Evolutionary conservation across 169 alveolate species (phyloP).

Genomic region (Plasmodium relictum): DNA sequence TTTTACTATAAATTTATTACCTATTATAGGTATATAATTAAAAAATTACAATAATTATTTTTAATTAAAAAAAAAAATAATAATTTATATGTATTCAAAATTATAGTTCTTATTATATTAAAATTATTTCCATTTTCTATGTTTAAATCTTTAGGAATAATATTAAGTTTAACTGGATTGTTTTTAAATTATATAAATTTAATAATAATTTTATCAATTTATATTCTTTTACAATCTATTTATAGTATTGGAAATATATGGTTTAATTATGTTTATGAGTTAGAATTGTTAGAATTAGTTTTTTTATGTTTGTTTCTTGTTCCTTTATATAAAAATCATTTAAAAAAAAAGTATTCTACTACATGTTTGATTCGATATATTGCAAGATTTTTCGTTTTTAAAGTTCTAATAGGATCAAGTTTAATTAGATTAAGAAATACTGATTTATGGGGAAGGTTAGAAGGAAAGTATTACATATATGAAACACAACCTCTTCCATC

Average conservation of each 20-base stretch:
- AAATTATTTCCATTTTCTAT: background rate
- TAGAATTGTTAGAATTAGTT: conserved; percentile 33
- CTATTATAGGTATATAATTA: conserved; percentile 17
- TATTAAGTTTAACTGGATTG: background rate
- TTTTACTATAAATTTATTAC: conserved; percentile 19
- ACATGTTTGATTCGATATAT: conserved; percentile 20
- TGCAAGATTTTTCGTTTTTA: conserved; percentile 46
- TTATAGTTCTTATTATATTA: background rate
- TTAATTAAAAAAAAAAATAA: background rate
- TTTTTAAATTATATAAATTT: conserved; percentile 10
- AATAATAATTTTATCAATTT: conserved; percentile 14
- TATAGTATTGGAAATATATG: conserved; percentile 62
- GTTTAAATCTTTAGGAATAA: conserved; percentile 15
- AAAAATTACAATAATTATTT: background rate
- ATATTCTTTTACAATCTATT: conserved; percentile 28
- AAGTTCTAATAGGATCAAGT: conserved; percentile 50
- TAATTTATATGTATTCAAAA: background rate
- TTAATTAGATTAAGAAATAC: conserved; percentile 38
- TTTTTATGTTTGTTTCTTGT: conserved; percentile 27
- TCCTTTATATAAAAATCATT: conserved; percentile 14
- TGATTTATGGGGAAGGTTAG: conserved; percentile 41
- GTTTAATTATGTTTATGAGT: conserved; percentile 41
- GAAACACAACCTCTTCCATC: conserved; percentile 68
- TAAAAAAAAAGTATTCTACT: conserved; percentile 17
- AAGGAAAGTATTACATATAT: conserved; percentile 51